A percentile compares a stretch with the other conserved stretches of the same genome.
Conservation (phyloP, 2,329 filamentous ascomycete genomes). For the Colletotrichum gigasporum region DNA sequence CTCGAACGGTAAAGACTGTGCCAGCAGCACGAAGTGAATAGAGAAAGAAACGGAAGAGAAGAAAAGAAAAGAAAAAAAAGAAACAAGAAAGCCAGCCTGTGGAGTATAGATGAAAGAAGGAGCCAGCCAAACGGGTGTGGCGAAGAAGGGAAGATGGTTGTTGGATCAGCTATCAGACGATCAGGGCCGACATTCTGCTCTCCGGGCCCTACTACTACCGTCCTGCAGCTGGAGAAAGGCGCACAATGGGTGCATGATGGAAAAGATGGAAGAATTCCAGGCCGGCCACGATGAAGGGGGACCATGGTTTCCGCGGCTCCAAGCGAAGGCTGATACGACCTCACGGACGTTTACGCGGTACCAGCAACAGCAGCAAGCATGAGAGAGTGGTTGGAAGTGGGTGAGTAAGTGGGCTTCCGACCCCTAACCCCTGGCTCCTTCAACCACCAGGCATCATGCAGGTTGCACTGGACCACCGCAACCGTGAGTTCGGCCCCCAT, state of each 20-base stretch:
- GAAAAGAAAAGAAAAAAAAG: background rate
- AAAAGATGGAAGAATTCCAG: background rate
- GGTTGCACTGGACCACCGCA: background rate
- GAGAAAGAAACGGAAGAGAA: background rate
- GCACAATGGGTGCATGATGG: background rate
- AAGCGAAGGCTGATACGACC: conserved; percentile 10
- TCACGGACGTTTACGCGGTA: no score
- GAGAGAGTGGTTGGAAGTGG: background rate
- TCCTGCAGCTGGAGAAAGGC: conserved; percentile 6
- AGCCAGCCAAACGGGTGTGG: background rate
- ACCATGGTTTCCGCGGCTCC: background rate
- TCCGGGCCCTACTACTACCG: background rate
- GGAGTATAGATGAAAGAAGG: background rate
- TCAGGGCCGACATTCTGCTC: background rate
- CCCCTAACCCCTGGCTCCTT: no score
- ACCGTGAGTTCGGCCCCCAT: background rate
- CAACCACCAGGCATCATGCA: background rate
- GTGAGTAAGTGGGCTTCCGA: no score
- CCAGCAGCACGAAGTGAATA: conserved; percentile 10
- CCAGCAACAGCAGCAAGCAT: no score
- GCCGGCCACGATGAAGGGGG: background rate
- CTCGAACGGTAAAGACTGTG: conserved; percentile 2
- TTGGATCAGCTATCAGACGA: conserved; percentile 16
- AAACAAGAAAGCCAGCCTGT: conserved; percentile 2
- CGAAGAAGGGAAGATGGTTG: background rate